phyloP scores from a whole-genome alignment of 1,139 yeast genomes.

The Starmera stellimalicola region DNA sequence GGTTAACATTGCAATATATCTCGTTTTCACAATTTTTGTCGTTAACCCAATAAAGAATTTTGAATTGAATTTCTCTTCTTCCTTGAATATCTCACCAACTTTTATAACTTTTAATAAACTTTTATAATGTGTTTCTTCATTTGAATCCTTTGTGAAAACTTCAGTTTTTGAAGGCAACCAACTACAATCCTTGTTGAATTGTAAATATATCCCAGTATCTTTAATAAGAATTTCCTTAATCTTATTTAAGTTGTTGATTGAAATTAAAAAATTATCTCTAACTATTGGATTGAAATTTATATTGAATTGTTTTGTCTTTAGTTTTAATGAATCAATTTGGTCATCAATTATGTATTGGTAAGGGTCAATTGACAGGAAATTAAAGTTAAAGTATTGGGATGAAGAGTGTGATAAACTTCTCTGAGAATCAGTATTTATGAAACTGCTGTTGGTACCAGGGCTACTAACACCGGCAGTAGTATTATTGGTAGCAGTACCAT shows the following conservation, averaged over 20 bases:
- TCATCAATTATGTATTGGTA: slow-evolving; percentile 22
- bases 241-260: neutral
- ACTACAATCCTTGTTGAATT: slow-evolving; percentile 11
- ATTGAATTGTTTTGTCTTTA: slow-evolving; percentile 12
- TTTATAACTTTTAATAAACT: slow-evolving; percentile 16
- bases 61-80: slow-evolving; percentile 13
- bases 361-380: slow-evolving; percentile 20
- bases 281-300: slow-evolving; percentile 3
- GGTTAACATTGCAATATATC: slow-evolving; percentile 33
- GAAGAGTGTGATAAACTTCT: slow-evolving; percentile 17
- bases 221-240: slow-evolving; percentile 4
- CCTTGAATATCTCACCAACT: slow-evolving; percentile 16
- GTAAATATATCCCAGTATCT: slow-evolving; percentile 10
- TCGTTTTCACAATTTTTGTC: slow-evolving; percentile 28
- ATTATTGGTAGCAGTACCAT: no score
- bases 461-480: no score
- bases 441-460: no score
- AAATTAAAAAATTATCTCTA: neutral
- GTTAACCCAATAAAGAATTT: slow-evolving; percentile 19
- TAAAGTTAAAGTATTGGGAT: slow-evolving; percentile 14
- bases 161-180: slow-evolving; percentile 17
- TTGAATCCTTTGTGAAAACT: slow-evolving; percentile 2
- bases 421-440: slow-evolving; percentile 9
- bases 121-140: slow-evolving; percentile 4
- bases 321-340: slow-evolving; percentile 14